phyloP scores from a whole-genome alignment of 768 basidiomycete genomes.

The Tricholoma saponaceum region DNA sequence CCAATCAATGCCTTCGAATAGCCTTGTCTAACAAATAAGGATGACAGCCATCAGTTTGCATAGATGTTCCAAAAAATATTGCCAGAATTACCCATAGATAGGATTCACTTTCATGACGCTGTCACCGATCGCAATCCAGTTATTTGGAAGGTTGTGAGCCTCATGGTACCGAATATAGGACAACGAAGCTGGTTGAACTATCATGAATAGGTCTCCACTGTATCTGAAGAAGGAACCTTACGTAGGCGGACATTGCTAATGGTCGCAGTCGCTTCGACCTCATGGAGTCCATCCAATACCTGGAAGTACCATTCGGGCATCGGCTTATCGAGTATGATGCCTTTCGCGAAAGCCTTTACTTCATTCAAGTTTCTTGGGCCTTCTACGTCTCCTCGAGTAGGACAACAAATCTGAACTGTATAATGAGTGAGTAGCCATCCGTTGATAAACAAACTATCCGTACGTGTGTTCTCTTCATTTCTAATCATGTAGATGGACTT shows the following conservation, averaged over 20 bases:
- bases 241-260: neutral
- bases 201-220: neutral
- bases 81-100: conserved; percentile 3
- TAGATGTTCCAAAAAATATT: neutral
- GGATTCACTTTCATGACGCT: conserved; percentile 23
- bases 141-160: conserved; percentile 23
- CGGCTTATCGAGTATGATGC: conserved; percentile 11
- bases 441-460: neutral
- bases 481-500: neutral
- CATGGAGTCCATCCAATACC: conserved; percentile 24
- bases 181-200: neutral
- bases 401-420: conserved; percentile 2
- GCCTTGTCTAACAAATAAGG: neutral
- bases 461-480: neutral
- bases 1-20: neutral
- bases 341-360: conserved; percentile 5
- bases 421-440: neutral
- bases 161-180: conserved; percentile 23
- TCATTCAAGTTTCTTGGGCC: conserved; percentile 13
- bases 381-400: conserved; percentile 1
- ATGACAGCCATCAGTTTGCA: too few species aligned
- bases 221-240: neutral
- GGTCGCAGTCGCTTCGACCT: conserved; percentile 14
- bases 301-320: conserved; percentile 23
- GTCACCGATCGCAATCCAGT: conserved; percentile 33